These are phyloP conservation scores for Annona cherimola DNA, from an alignment of 164 flowering plant species.

Conservation along the genomic window DNA sequence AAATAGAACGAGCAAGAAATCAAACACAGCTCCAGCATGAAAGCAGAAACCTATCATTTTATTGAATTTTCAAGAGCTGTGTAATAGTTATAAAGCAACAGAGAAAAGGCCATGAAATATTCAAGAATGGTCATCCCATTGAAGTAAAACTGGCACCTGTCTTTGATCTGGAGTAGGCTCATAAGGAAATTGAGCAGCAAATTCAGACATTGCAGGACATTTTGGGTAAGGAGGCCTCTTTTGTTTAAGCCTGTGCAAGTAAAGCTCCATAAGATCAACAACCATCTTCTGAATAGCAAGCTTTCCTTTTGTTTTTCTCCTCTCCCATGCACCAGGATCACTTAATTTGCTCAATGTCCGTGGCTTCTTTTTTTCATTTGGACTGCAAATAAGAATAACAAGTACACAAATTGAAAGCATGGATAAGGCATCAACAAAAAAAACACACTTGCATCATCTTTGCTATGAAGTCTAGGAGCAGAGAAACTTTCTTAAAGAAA, in stretches of 20 bases:
- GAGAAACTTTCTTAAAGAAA: not conserved
- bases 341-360: conserved; percentile 72
- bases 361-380: conserved; percentile 77
- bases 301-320: conserved; percentile 83
- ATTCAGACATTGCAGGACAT: conserved; percentile 45
- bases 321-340: conserved; percentile 87
- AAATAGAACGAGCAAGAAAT: not conserved
- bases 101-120: not conserved
- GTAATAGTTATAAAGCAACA: not conserved
- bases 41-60: not conserved
- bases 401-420: not conserved
- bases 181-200: conserved; percentile 72
- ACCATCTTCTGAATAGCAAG: conserved; percentile 97
- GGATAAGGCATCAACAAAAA: not conserved
- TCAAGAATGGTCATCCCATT: not conserved
- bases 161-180: conserved; percentile 91
- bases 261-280: conserved; percentile 94
- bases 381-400: conserved; percentile 41
- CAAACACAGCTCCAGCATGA: not conserved
- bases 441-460: not conserved
- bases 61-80: not conserved
- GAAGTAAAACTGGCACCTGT: conserved; percentile 37
- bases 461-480: not conserved
- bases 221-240: conserved; percentile 81
- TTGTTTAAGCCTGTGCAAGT: conserved; percentile 81